phyloP scores from a whole-genome alignment of 2,329 filamentous ascomycete genomes.

The Escovopsis sp. region DNA sequence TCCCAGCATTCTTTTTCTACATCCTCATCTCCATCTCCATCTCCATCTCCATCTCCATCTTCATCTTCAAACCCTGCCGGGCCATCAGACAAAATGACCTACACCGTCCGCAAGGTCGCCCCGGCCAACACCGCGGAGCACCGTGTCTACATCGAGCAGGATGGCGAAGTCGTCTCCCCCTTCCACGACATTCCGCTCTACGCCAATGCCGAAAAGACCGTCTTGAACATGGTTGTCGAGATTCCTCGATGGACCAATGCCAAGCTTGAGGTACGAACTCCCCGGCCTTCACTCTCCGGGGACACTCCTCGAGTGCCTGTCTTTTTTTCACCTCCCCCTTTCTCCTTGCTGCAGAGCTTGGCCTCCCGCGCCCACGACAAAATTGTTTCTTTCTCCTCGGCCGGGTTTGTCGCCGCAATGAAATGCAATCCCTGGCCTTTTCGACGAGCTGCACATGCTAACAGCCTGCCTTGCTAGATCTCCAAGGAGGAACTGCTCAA shows the following conservation, averaged over 20 bases:
- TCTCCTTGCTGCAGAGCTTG: neutral
- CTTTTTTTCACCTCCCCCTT: too few species aligned
- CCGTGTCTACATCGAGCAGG: constrained; percentile 94
- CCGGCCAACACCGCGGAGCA: constrained; percentile 89
- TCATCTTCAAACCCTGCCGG: constrained; percentile 10
- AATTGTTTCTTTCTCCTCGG: too few species aligned
- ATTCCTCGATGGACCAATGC: constrained; percentile 99
- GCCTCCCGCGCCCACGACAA: neutral
- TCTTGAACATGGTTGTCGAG: constrained; percentile 99
- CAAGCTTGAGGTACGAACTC: constrained; percentile 93
- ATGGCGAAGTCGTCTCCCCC: constrained; percentile 83
- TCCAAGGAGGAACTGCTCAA: constrained; percentile 97
- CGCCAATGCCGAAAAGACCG: constrained; percentile 86
- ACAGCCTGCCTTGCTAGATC: constrained; percentile 44
- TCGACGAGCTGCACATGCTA: too few species aligned
- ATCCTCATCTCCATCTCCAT: constrained; percentile 4
- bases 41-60: too few species aligned
- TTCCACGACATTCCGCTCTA: constrained; percentile 99
- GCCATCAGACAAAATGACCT: constrained; percentile 34
- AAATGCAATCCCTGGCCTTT: too few species aligned
- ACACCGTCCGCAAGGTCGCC: constrained; percentile 73
- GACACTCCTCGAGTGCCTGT: neutral
- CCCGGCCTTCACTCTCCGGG: neutral
- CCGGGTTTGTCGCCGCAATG: too few species aligned
- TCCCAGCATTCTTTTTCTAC: constrained; percentile 1